Percentiles rank a stretch among this genome's conserved stretches.
phyloP scores from a whole-genome alignment of 495 filamentous ascomycete genomes.

The Aspergillus coremiiformis region DNA sequence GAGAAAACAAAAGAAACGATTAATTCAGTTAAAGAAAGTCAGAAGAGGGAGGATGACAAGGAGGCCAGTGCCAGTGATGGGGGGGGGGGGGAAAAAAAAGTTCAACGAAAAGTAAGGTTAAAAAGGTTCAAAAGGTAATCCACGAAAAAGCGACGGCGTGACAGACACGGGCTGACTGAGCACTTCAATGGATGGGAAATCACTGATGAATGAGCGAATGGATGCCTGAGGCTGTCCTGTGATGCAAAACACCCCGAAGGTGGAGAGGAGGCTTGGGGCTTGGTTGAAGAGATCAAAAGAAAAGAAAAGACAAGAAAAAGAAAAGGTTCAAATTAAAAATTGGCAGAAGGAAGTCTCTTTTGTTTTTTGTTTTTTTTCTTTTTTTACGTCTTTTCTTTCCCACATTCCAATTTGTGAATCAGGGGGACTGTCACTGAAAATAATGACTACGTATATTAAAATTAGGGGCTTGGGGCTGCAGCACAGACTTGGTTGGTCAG shows the following conservation, averaged over 20 bases:
- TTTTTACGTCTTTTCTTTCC: neutral
- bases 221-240: neutral
- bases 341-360: no score
- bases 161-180: conserved; percentile 14
- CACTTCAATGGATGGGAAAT: neutral
- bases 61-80: neutral
- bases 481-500: conserved; percentile 20
- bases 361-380: neutral
- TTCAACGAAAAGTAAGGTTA: conserved; percentile 2
- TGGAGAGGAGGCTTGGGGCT: no score
- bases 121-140: neutral
- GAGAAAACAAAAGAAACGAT: neutral
- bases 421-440: conserved; percentile 5
- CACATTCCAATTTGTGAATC: neutral
- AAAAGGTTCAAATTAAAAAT: no score
- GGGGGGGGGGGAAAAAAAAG: neutral
- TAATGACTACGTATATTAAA: conserved; percentile 9
- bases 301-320: neutral
- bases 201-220: neutral
- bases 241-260: no score
- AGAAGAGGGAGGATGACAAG: conserved; percentile 1
- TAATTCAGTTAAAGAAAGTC: neutral
- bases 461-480: conserved; percentile 9
- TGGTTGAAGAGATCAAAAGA: no score
- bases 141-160: conserved; percentile 2